Conservation (phyloP, 768 basidiomycete species). For the Pleurotus ostreatus region DNA sequence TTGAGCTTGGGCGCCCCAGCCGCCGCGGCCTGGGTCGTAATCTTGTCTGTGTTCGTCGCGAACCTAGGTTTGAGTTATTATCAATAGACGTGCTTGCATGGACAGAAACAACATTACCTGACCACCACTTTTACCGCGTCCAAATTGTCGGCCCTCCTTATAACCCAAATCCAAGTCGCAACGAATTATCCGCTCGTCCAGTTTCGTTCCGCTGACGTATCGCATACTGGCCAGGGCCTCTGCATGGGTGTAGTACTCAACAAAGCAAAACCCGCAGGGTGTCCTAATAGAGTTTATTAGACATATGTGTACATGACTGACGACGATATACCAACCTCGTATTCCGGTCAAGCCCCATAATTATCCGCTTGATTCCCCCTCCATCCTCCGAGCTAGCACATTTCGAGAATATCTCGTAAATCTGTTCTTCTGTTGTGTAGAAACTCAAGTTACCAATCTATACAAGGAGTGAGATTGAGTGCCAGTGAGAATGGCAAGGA, state of each 20-base stretch:
- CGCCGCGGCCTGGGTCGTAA: conserved; percentile 94
- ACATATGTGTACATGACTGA: conserved; percentile 1
- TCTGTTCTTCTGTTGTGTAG: conserved; percentile 95
- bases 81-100: background rate
- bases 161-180: conserved; percentile 98
- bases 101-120: conserved; percentile 47
- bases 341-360: conserved; percentile 92
- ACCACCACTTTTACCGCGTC: conserved; percentile 94
- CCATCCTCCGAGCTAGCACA: conserved; percentile 83
- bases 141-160: conserved; percentile 95
- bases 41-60: conserved; percentile 96
- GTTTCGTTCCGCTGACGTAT: conserved; percentile 95
- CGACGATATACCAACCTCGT: conserved; percentile 50
- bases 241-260: conserved; percentile 91
- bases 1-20: conserved; percentile 89
- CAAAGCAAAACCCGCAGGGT: conserved; percentile 94
- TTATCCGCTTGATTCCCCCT: conserved; percentile 88
- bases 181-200: conserved; percentile 97
- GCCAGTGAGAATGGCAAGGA: background rate
- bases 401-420: conserved; percentile 90
- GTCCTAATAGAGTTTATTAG: conserved; percentile 46
- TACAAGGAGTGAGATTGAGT: conserved; percentile 11
- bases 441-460: conserved; percentile 92
- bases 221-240: conserved; percentile 92
- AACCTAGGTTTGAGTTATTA: conserved; percentile 4